phyloP scores from a whole-genome alignment of 2,329 filamentous ascomycete species.

The Trichoderma sp. region DNA sequence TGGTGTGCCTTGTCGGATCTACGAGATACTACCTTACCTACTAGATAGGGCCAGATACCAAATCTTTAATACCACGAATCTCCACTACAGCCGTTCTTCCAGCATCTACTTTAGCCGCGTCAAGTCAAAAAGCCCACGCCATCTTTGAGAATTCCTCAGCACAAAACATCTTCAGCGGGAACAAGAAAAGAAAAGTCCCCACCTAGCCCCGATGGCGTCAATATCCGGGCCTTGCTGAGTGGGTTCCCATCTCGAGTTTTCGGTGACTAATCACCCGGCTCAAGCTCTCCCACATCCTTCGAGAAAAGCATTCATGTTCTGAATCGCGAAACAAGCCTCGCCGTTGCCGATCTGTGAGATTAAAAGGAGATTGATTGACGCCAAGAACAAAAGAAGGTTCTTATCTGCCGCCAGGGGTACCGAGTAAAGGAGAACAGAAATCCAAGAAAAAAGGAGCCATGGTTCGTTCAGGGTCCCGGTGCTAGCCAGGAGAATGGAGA shows the following conservation, averaged over 20 bases:
- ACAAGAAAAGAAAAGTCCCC: not conserved
- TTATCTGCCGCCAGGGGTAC: conserved; percentile 8
- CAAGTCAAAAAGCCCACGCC: not conserved
- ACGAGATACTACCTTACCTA: no score
- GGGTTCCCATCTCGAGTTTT: conserved; percentile 18
- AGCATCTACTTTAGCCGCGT: not conserved
- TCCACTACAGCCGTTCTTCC: not conserved
- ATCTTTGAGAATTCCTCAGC: not conserved
- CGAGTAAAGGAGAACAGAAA: not conserved
- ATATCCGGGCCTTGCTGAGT: not conserved
- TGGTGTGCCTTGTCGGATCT: not conserved
- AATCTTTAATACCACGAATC: not conserved
- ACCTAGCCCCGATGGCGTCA: conserved; percentile 22
- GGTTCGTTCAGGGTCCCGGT: conserved; percentile 14
- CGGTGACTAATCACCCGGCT: conserved; percentile 21
- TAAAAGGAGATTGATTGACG: conserved; percentile 18
- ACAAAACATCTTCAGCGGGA: not conserved
- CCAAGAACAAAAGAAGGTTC: conserved; percentile 17
- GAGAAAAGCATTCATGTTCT: conserved; percentile 1
- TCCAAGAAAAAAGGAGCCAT: conserved; percentile 8
- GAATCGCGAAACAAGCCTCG: not conserved
- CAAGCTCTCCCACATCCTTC: not conserved
- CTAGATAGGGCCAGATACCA: no score
- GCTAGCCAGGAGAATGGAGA: not conserved
- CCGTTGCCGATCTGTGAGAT: conserved; percentile 12